phyloP scores from a whole-genome alignment of 129 eudicot species.

The Artemisia argyi region DNA sequence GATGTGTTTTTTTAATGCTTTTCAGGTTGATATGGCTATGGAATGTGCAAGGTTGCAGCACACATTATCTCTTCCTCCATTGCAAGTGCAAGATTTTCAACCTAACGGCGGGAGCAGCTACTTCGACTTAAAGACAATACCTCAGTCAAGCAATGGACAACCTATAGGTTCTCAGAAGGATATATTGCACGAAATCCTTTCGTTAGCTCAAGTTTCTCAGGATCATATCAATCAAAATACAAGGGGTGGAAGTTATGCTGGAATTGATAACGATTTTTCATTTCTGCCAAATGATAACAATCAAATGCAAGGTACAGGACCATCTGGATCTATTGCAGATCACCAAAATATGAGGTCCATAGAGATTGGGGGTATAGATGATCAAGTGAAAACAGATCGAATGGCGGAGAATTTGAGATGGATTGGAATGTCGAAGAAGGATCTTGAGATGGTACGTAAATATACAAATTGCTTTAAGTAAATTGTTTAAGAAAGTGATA shows the following conservation, averaged over 20 bases:
- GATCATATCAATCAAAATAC: slow-evolving; percentile 58
- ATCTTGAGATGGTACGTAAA: slow-evolving; percentile 62
- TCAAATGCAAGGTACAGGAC: slow-evolving; percentile 38
- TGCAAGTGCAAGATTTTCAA: slow-evolving; percentile 69
- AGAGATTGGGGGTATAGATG: slow-evolving; percentile 48
- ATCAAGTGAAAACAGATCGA: slow-evolving; percentile 43
- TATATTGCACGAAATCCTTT: slow-evolving; percentile 63
- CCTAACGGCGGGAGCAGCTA: slow-evolving; percentile 26
- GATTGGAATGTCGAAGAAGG: slow-evolving; percentile 72
- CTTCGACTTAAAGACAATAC: slow-evolving; percentile 33
- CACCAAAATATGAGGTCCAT: slow-evolving; percentile 35
- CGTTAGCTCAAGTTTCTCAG: slow-evolving; percentile 74
- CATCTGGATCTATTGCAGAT: slow-evolving; percentile 38
- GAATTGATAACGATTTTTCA: slow-evolving; percentile 45
- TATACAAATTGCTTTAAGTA: background rate
- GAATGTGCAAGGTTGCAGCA: slow-evolving; percentile 96
- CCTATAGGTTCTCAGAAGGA: slow-evolving; percentile 43
- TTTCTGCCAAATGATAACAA: slow-evolving; percentile 40
- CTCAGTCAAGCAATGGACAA: slow-evolving; percentile 37
- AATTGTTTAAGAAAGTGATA: background rate
- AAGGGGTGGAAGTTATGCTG: slow-evolving; percentile 50
- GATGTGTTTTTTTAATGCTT: background rate
- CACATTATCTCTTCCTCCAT: slow-evolving; percentile 66
- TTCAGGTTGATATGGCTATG: slow-evolving; percentile 81
- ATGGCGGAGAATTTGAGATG: slow-evolving; percentile 73